phyloP scores from a whole-genome alignment of 164 flowering plant genomes.

The Brasenia schreberi region DNA sequence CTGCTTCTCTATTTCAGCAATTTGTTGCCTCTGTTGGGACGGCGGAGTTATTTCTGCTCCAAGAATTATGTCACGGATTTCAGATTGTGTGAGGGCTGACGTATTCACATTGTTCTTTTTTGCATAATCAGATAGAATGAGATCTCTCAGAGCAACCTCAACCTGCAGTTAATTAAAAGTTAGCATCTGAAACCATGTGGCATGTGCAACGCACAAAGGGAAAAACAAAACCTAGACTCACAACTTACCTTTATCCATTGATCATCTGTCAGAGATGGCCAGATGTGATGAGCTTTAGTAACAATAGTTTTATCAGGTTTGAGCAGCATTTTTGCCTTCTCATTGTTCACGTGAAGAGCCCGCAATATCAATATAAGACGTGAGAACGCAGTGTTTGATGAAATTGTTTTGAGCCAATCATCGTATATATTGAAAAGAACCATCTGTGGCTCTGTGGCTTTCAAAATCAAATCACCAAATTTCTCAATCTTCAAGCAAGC shows the following conservation, averaged over 20 bases:
- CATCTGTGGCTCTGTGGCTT: too few relatives aligned
- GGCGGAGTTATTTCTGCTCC: conserved; percentile 99
- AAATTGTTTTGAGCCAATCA: too few relatives aligned
- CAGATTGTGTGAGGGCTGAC: conserved; percentile 93
- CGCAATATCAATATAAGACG: too few relatives aligned
- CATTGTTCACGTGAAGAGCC: too few relatives aligned
- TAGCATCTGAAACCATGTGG: neutral
- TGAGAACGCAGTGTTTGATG: too few relatives aligned
- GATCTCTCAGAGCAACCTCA: conserved; percentile 97
- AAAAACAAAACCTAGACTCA: neutral
- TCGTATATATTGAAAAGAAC: too few relatives aligned
- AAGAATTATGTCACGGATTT: conserved; percentile 97
- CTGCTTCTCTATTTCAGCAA: conserved; percentile 98
- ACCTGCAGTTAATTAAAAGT: conserved; percentile 38
- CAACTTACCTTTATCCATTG: conserved; percentile 92
- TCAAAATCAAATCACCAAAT: conserved; percentile 6
- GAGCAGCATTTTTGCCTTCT: conserved; percentile 44
- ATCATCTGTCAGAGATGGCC: conserved; percentile 98
- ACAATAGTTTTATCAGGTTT: conserved; percentile 74
- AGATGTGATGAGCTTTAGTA: conserved; percentile 96
- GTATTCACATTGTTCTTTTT: conserved; percentile 99
- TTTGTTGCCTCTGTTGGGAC: conserved; percentile 95
- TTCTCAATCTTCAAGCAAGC: conserved; percentile 99
- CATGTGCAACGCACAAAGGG: neutral
- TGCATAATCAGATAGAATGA: conserved; percentile 96